A percentile compares a stretch with the other conserved stretches of the same genome.
phyloP scores from a whole-genome alignment of 2,329 filamentous ascomycete species.

The Chaetomium sp. region DNA sequence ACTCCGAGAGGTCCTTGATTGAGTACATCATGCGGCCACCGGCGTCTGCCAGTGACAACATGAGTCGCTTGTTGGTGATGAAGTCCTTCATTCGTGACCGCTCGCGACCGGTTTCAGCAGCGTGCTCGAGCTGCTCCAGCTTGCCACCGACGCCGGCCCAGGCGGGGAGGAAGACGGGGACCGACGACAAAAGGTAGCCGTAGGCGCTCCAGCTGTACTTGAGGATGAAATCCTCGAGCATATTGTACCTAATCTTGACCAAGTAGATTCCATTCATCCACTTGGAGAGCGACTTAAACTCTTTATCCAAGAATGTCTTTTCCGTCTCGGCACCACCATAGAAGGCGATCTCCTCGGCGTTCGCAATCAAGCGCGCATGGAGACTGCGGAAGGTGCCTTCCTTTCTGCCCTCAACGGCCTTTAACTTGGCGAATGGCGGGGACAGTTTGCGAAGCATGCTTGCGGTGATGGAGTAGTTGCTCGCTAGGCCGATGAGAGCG shows the following conservation, averaged over 20 bases:
- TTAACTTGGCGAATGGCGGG: constrained; percentile 92
- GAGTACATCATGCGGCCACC: constrained; percentile 99
- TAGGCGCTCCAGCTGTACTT: constrained; percentile 99
- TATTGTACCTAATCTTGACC: constrained; percentile 96
- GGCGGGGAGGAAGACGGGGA: constrained; percentile 88
- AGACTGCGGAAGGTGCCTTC: constrained; percentile 92
- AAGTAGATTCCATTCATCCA: constrained; percentile 99
- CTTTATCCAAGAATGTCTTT: constrained; percentile 82
- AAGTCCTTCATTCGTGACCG: constrained; percentile 94
- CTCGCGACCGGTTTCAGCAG: constrained; percentile 55
- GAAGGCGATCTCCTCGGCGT: constrained; percentile 96
- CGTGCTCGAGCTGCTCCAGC: constrained; percentile 54
- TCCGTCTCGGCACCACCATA: constrained; percentile 95
- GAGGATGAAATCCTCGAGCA: constrained; percentile 94
- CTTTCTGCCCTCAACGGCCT: constrained; percentile 88
- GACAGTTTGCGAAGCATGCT: constrained; percentile 82
- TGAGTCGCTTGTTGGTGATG: constrained; percentile 97
- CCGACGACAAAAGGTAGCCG: constrained; percentile 85
- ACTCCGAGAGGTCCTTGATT: constrained; percentile 93
- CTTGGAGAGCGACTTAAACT: constrained; percentile 84
- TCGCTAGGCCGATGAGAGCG: constrained; percentile 75
- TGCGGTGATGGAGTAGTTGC: constrained; percentile 92
- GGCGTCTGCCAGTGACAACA: constrained; percentile 94
- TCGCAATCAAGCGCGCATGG: constrained; percentile 87
- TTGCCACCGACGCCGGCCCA: constrained; percentile 81